Conservation (phyloP, 1,284 basidiomycete genomes). For the Inonotus obliquus region DNA sequence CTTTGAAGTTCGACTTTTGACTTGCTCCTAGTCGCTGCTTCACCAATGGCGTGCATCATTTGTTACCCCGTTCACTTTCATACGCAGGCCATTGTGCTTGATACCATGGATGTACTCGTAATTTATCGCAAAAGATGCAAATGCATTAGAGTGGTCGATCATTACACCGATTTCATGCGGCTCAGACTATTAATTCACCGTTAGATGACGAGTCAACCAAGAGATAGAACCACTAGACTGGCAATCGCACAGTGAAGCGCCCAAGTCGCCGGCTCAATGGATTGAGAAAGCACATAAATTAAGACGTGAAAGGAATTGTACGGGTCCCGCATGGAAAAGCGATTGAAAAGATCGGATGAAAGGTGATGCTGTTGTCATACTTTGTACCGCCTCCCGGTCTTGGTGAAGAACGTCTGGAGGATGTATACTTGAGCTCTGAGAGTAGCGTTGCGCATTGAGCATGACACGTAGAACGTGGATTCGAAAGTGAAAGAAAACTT, state of each 20-base stretch:
- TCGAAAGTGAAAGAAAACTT: slow-evolving; percentile 30
- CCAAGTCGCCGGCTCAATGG: too few species aligned
- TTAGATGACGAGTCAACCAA: too few species aligned
- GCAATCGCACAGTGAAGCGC: too few species aligned
- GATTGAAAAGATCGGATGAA: background rate
- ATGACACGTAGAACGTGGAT: background rate
- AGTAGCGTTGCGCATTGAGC: background rate
- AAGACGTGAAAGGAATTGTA: background rate
- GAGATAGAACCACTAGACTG: too few species aligned
- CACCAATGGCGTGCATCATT: too few species aligned
- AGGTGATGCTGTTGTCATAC: slow-evolving; percentile 41
- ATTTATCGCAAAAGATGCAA: background rate
- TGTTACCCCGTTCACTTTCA: too few species aligned
- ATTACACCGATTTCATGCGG: background rate
- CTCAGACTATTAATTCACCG: too few species aligned
- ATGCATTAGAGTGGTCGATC: background rate
- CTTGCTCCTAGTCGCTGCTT: too few species aligned
- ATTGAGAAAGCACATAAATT: background rate
- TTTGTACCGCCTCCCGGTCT: slow-evolving; percentile 80
- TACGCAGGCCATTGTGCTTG: too few species aligned
- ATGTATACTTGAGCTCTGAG: slow-evolving; percentile 81
- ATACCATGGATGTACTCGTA: background rate
- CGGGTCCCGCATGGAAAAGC: background rate
- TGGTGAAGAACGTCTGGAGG: slow-evolving; percentile 90
- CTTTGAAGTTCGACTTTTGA: too few species aligned